These are phyloP conservation scores for Cladophialophora chaetospira DNA, from an alignment of 2,329 filamentous ascomycete genomes.

Conservation along the genomic window DNA sequence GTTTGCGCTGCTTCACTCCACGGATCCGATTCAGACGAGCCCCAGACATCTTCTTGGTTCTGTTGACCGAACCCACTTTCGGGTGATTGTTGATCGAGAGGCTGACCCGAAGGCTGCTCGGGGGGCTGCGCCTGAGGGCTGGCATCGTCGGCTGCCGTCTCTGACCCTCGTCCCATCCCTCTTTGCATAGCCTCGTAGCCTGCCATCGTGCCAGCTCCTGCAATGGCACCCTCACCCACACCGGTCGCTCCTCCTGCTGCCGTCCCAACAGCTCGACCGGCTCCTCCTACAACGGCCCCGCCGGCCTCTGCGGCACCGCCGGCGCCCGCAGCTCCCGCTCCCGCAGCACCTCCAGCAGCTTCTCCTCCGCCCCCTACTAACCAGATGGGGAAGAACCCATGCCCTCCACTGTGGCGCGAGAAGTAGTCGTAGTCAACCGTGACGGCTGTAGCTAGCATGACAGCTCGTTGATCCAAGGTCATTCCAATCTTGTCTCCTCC, in stretches of 20 bases:
- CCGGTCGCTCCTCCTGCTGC: constrained; percentile 28
- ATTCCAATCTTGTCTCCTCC: constrained; percentile 48
- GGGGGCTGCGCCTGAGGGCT: constrained; percentile 9
- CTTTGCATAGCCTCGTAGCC: constrained; percentile 66
- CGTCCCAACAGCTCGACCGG: constrained; percentile 35
- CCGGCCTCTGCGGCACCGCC: constrained; percentile 42
- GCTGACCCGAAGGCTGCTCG: constrained; percentile 19
- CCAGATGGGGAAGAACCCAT: constrained; percentile 56
- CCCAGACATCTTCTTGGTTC: constrained; percentile 39
- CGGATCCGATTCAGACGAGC: constrained; percentile 37
- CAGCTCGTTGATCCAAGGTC: constrained; percentile 66
- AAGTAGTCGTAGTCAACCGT: constrained; percentile 70
- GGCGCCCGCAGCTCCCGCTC: constrained; percentile 39
- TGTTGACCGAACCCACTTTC: constrained; percentile 29
- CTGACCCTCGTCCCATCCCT: constrained; percentile 43
- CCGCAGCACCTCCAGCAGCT: constrained; percentile 38
- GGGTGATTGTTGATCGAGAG: constrained; percentile 36
- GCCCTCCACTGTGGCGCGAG: constrained; percentile 58
- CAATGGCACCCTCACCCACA: constrained; percentile 47
- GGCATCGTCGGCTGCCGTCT: constrained; percentile 19
- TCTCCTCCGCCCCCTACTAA: constrained; percentile 44
- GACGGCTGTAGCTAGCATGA: constrained; percentile 68
- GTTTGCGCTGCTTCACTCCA: constrained; percentile 35
- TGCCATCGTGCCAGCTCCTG: constrained; percentile 61
- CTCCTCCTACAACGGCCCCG: constrained; percentile 34